phyloP scores from a whole-genome alignment of 306 rosid genomes.

The Malus orientalis region DNA sequence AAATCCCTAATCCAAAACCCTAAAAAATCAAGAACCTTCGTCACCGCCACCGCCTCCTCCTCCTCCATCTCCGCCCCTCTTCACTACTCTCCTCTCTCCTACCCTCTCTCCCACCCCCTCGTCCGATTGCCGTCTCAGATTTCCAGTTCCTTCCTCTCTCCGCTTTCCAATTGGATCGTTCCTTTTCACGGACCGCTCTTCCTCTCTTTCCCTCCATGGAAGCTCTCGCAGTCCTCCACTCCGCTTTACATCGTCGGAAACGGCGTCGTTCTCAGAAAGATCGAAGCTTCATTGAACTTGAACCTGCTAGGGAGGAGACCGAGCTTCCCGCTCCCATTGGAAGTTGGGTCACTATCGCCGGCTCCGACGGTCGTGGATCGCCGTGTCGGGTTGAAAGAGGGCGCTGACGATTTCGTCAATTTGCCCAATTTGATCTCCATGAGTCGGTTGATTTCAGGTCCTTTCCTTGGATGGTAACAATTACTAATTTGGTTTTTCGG shows the following conservation, averaged over 20 bases:
- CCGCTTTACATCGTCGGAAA: constrained; percentile 55
- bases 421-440: constrained; percentile 70
- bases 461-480: constrained; percentile 77
- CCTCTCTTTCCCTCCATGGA: constrained; percentile 76
- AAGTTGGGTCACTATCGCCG: constrained; percentile 11
- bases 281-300: constrained; percentile 37
- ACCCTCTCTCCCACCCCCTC: constrained; percentile 13
- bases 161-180: constrained; percentile 34
- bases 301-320: constrained; percentile 38
- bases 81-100: constrained; percentile 3
- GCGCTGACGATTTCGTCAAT: constrained; percentile 27
- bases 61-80: constrained; percentile 19
- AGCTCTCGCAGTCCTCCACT: constrained; percentile 86
- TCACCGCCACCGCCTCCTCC: constrained; percentile 34
- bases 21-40: constrained; percentile 35
- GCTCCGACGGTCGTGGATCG: constrained; percentile 20
- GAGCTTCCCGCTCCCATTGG: constrained; percentile 34
- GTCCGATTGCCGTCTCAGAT: constrained; percentile 26
- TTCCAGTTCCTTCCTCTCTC: constrained; percentile 32
- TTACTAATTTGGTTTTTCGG: not conserved
- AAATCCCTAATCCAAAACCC: constrained; percentile 27
- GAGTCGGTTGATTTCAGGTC: constrained; percentile 66
- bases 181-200: constrained; percentile 67
- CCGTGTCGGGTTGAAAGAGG: constrained; percentile 13
- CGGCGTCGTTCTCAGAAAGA: constrained; percentile 47